These are phyloP conservation scores for Vanrija sp. DNA, from an alignment of 1,284 basidiomycete species.

Conservation along the genomic window DNA sequence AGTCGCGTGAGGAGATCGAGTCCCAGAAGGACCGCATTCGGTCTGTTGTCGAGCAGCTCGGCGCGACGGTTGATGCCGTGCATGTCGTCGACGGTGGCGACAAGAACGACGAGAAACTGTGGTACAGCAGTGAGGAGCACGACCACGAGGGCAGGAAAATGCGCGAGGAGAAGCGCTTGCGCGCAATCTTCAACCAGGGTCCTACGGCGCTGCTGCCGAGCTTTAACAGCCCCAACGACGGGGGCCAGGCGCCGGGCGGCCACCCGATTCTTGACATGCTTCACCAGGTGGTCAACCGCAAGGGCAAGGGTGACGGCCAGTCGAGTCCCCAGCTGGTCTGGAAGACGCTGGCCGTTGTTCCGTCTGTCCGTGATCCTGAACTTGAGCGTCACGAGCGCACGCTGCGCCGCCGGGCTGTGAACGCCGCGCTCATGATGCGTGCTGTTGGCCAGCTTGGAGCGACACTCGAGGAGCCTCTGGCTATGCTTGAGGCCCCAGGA, in stretches of 20 bases:
- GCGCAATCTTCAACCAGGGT: slow-evolving; percentile 17
- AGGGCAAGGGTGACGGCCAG: slow-evolving; percentile 8
- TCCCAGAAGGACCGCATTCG: slow-evolving; percentile 20
- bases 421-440: slow-evolving; percentile 47
- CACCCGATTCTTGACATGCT: slow-evolving; percentile 17
- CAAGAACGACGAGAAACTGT: slow-evolving; percentile 24
- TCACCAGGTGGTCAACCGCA: slow-evolving; percentile 1
- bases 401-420: slow-evolving; percentile 54
- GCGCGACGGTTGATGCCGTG: slow-evolving; percentile 14
- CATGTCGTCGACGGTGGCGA: slow-evolving; percentile 13
- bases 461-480: slow-evolving; percentile 52
- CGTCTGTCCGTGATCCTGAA: slow-evolving; percentile 57
- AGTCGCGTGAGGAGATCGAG: slow-evolving; percentile 47
- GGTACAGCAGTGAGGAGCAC: slow-evolving; percentile 40
- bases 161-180: slow-evolving; percentile 27
- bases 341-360: slow-evolving; percentile 64
- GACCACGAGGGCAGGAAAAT: slow-evolving; percentile 26
- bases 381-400: slow-evolving; percentile 61
- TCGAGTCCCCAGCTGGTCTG: slow-evolving; percentile 14
- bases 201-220: neutral
- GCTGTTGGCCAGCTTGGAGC: slow-evolving; percentile 71
- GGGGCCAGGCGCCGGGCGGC: neutral
- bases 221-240: neutral
- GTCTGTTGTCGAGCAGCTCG: slow-evolving; percentile 21
- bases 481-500: slow-evolving; percentile 17